These are phyloP conservation scores for Edaphochlamys debaryana DNA, from an alignment of 139 green algal species.

Conservation along the genomic window DNA sequence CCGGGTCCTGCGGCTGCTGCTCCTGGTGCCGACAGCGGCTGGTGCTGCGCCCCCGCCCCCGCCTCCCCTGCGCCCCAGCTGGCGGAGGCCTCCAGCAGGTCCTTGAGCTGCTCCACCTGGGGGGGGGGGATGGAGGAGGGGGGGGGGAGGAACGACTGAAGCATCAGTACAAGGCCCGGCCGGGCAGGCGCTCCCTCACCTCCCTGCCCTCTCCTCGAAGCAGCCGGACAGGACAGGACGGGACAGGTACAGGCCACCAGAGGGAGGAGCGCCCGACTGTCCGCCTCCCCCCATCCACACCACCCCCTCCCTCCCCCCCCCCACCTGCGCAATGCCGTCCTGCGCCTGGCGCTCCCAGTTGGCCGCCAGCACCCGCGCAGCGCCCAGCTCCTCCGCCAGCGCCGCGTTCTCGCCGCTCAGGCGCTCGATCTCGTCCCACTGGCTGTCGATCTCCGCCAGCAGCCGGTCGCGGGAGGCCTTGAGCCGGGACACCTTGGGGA, in stretches of 20 bases:
- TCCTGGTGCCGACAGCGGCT: neutral
- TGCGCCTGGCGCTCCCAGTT: constrained; percentile 74
- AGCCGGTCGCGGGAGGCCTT: constrained; percentile 73
- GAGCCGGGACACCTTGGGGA: constrained; percentile 50
- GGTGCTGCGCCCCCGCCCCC: neutral
- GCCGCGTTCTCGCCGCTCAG: constrained; percentile 57
- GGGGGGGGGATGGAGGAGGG: too few species aligned
- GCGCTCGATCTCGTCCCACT: constrained; percentile 70
- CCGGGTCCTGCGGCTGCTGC: neutral
- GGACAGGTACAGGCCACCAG: too few species aligned
- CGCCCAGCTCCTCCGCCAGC: constrained; percentile 48
- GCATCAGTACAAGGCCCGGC: too few species aligned
- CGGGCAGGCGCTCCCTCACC: too few species aligned
- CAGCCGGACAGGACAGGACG: too few species aligned
- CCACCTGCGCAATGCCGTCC: constrained; percentile 53
- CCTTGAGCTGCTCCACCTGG: constrained; percentile 70
- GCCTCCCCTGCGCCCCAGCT: constrained; percentile 52
- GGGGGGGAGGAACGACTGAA: too few species aligned
- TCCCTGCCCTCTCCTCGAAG: too few species aligned
- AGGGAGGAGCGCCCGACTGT: too few species aligned
- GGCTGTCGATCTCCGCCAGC: constrained; percentile 65
- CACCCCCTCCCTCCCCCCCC: too few species aligned
- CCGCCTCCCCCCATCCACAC: too few species aligned
- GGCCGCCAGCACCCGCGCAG: constrained; percentile 1
- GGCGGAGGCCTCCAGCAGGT: constrained; percentile 76